These are phyloP conservation scores for Gracilariopsis chorda DNA, from an alignment of 23 red algal species.

Conservation along the genomic window DNA sequence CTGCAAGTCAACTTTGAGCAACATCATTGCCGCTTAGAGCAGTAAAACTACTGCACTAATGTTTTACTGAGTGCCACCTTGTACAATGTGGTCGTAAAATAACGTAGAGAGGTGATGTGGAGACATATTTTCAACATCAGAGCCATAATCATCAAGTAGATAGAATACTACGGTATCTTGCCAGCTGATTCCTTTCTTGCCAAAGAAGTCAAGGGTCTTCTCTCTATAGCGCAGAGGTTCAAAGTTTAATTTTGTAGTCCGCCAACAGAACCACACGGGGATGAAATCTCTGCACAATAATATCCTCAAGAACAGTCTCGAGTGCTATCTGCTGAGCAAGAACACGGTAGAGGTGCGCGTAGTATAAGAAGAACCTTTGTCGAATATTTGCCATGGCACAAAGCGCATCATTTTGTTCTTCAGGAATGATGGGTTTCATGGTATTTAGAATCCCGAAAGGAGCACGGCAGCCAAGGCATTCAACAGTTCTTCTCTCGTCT, in stretches of 20 bases:
- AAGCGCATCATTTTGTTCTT: not conserved
- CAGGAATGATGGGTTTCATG: not conserved
- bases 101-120: not conserved
- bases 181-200: constrained; percentile 26
- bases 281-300: not conserved
- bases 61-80: not conserved
- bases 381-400: not conserved
- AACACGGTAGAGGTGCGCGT: not conserved
- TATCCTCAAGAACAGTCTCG: not conserved
- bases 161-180: constrained; percentile 15
- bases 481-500: not conserved
- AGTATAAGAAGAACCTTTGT: not conserved
- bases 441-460: not conserved
- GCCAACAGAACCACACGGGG: not conserved
- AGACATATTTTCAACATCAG: not conserved
- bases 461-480: not conserved
- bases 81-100: constrained; percentile 39
- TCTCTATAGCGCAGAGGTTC: constrained; percentile 2
- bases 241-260: constrained; percentile 49
- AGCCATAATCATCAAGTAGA: not conserved
- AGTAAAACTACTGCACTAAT: not conserved
- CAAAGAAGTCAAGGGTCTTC: constrained; percentile 34
- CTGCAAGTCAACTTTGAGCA: not conserved
- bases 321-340: not conserved
- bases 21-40: constrained; percentile 8